Evolutionary conservation across 495 filamentous ascomycete genomes (phyloP), one percentile per base, ranked within the genome.

Genomic region (Annulohypoxylon maeteangense): DNA sequence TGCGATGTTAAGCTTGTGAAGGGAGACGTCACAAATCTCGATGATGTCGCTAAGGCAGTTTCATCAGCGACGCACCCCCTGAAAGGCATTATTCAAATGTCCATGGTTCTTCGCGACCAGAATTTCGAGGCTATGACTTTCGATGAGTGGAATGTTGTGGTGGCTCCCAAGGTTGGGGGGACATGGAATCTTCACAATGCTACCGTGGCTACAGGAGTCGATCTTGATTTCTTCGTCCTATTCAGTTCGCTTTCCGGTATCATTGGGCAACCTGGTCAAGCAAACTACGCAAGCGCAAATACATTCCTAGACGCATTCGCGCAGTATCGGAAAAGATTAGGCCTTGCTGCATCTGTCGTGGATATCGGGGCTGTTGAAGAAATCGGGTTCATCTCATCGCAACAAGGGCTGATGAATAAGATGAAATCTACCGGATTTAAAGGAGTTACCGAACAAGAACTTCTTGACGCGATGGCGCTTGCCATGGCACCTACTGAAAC

Each of bases 161-260:
- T 81, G 10, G 68, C 67, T 7, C 84, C 87, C 7, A 90, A 90
- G 71, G 82, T 89, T 3, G 22, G 78, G 1, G 87, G 85, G 1
- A 76, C 83, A 1, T 82, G 82, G 83, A 86, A 90, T 70, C 68
- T 91, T 0, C 88, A 91, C 68, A 74, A 85, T 4, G 36, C 65
- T 62, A 56, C 81, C 63, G 69, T 69, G 48, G 57, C 81, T 29
- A 54, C 71, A 0, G 63, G 67, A 4, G 38, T 44, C 1, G 64
- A 68, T 2, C 25, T 80, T 76, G 45, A 70, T 2, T 70, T 77
- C 29, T 84, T 87, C 70, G 59, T 82, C 29, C 57, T 81, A 6
- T 75, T 81, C 18, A 76, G 74, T 25, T 82, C 79, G 7, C 12
- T 79, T 0, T 71, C 71, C 0, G 78, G 77, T 0, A 54, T 80